Percentiles rank a stretch among this genome's conserved stretches.
These are phyloP conservation scores for Podaxis sp. DNA, from an alignment of 768 basidiomycete species.

Conservation along the genomic window DNA sequence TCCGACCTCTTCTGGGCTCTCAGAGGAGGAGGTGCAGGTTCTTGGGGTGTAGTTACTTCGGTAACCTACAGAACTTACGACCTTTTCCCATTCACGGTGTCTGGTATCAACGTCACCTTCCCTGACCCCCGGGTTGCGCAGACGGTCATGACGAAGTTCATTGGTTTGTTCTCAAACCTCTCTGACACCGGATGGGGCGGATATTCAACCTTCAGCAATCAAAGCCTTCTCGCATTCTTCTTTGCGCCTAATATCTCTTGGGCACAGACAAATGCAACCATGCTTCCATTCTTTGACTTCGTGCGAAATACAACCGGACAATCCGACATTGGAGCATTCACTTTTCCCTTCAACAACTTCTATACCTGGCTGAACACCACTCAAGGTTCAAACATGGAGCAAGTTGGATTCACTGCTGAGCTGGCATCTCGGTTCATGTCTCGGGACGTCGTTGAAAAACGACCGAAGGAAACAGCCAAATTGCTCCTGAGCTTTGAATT, in stretches of 20 bases:
- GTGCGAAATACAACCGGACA: background rate
- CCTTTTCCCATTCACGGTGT: constrained; percentile 29
- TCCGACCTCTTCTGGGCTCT: constrained; percentile 54
- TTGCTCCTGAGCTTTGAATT: constrained; percentile 22
- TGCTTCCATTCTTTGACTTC: constrained; percentile 32
- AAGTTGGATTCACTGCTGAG: constrained; percentile 27
- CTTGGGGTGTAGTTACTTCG: constrained; percentile 47
- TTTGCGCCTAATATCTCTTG: constrained; percentile 25
- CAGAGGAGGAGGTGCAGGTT: constrained; percentile 50
- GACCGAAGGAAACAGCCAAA: constrained; percentile 26
- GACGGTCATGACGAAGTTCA: constrained; percentile 32
- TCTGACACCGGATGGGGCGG: constrained; percentile 39
- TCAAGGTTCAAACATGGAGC: background rate
- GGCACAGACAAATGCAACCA: constrained; percentile 33
- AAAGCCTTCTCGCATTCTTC: background rate
- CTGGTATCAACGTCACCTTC: constrained; percentile 29
- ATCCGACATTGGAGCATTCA: background rate
- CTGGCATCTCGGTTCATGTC: constrained; percentile 36
- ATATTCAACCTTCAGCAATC: constrained; percentile 19
- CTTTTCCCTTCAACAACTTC: background rate
- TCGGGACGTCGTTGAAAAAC: constrained; percentile 24
- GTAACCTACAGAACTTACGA: constrained; percentile 47
- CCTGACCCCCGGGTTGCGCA: constrained; percentile 27
- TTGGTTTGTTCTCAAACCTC: constrained; percentile 27
- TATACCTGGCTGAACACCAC: constrained; percentile 20